These are phyloP conservation scores for Fusarium napiforme DNA, from an alignment of 2,329 filamentous ascomycete species.

Conservation along the genomic window DNA sequence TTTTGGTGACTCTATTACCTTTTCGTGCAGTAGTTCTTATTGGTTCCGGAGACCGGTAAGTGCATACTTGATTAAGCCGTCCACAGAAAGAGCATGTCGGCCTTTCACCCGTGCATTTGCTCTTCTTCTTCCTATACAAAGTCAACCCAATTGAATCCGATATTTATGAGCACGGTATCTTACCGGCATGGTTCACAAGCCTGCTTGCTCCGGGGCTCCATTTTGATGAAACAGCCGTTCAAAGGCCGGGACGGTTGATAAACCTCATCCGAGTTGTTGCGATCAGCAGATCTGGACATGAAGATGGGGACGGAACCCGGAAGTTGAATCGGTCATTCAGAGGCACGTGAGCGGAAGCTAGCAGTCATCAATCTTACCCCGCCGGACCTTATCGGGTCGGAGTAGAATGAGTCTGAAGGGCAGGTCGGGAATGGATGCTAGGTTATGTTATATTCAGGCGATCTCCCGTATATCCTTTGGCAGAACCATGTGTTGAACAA, in stretches of 20 bases:
- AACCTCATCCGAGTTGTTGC: not conserved
- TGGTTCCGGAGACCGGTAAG: not conserved
- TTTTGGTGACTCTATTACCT: not conserved
- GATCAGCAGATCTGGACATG: not conserved
- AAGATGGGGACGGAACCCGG: not conserved
- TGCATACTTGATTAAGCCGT: not conserved
- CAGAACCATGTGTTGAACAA: not conserved
- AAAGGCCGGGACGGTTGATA: not conserved
- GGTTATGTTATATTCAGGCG: not conserved
- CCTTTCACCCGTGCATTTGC: conserved; percentile 6
- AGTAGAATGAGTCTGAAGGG: not conserved
- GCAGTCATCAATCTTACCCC: not conserved
- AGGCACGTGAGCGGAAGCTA: not conserved
- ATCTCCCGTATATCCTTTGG: accelerated
- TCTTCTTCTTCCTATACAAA: not conserved
- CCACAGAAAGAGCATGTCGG: conserved; percentile 14
- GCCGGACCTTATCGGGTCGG: not conserved
- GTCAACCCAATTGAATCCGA: accelerated
- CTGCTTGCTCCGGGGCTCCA: conserved; percentile 16
- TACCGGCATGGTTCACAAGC: conserved; percentile 19
- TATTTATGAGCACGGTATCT: accelerated
- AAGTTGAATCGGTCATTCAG: not conserved
- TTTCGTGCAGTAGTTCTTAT: not conserved
- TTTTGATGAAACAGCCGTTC: not conserved
- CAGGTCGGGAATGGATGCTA: not conserved